Evolutionary conservation across 345 rosid genomes (phyloP).

Genomic region (Anacardium occidentale): DNA sequence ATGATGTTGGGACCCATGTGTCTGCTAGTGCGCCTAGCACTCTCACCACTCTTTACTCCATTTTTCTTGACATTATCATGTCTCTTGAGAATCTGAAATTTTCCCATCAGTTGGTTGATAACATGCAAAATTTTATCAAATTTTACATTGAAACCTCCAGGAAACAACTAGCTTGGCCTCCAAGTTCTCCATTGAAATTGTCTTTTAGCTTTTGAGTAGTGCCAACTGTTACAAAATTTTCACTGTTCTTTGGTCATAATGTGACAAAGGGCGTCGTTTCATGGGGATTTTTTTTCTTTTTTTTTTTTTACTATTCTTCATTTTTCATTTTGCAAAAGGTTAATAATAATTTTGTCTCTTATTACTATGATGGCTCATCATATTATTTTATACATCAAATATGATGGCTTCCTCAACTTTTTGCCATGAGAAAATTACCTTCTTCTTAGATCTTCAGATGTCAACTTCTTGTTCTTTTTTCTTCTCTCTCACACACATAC

Average conservation of each 20-base stretch:
- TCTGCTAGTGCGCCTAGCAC: constrained; percentile 84
- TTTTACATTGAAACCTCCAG: background rate
- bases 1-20: constrained; percentile 73
- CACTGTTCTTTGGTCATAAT: background rate
- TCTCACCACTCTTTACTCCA: constrained; percentile 26
- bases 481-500: no score
- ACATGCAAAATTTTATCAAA: constrained; percentile 10
- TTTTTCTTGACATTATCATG: constrained; percentile 41
- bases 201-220: background rate
- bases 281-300: no score
- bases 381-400: background rate
- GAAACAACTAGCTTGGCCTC: constrained; percentile 4
- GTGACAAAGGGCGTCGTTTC: background rate
- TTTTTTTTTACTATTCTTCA: no score
- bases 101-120: constrained; percentile 33
- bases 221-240: background rate
- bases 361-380: constrained; percentile 11
- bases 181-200: constrained; percentile 4
- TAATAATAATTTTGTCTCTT: constrained; percentile 7
- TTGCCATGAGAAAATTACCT: background rate
- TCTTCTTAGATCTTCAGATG: background rate
- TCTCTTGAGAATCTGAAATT: constrained; percentile 39
- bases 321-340: constrained; percentile 11
- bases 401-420: background rate
- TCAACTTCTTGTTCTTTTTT: background rate